Percentiles rank a stretch among this genome's conserved stretches.
phyloP scores from a whole-genome alignment of 1,139 yeast species.

The Candida sojae region DNA sequence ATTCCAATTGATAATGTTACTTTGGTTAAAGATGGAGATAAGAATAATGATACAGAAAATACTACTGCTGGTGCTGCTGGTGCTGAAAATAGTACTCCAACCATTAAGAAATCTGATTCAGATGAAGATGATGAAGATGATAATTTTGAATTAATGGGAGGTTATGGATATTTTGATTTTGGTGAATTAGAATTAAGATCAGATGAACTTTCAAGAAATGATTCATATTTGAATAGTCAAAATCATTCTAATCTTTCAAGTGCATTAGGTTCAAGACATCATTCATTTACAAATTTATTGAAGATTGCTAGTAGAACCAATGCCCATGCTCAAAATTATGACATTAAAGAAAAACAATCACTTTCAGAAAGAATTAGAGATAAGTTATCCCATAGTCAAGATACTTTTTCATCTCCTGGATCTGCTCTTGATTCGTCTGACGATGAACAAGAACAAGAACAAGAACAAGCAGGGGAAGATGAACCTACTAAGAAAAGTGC shows the following conservation, averaged over 20 bases:
- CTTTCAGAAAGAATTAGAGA: conserved; percentile 42
- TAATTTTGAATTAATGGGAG: conserved; percentile 54
- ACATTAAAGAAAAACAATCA: conserved; percentile 30
- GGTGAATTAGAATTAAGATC: conserved; percentile 50
- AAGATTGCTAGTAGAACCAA: conserved; percentile 12
- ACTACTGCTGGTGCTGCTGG: background rate
- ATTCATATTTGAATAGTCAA: conserved; percentile 31
- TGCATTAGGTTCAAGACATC: conserved; percentile 29
- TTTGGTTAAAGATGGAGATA: conserved; percentile 7
- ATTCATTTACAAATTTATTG: conserved; percentile 31
- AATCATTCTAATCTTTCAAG: conserved; percentile 21
- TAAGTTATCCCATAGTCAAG: conserved; percentile 26
- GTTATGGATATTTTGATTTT: conserved; percentile 76
- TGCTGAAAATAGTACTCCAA: background rate
- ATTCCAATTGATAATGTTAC: conserved; percentile 19
- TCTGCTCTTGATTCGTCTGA: background rate
- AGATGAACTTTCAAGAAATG: conserved; percentile 30
- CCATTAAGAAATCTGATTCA: background rate
- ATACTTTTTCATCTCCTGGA: conserved; percentile 9
- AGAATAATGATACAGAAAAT: background rate
- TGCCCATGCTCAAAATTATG: conserved; percentile 14
- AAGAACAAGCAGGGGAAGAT: background rate
- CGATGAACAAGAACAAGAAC: background rate
- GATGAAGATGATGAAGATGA: conserved; percentile 14
- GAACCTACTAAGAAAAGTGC: conserved; percentile 11